Percentiles rank a stretch among this genome's conserved stretches.
Evolutionary conservation across 306 rosid genomes (phyloP).

Genomic region (Trichosanthes cucumerina): DNA sequence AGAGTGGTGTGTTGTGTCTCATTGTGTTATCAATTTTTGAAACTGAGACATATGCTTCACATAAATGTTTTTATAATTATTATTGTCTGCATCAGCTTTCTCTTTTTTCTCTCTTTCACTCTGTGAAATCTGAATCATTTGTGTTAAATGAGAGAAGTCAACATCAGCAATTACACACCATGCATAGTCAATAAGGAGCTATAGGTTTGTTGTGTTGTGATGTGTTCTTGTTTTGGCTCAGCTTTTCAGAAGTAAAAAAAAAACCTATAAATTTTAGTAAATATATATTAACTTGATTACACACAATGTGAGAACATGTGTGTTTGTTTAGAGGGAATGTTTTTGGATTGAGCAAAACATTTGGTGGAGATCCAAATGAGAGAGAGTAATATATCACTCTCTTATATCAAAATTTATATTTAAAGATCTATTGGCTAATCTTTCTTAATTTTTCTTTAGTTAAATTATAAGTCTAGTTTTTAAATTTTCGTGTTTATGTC

Average conservation of each 20-base stretch:
- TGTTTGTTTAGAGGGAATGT: neutral
- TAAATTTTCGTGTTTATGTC: too few relatives aligned
- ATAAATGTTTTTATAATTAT: neutral
- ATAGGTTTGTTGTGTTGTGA: neutral
- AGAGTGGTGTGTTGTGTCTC: conserved; percentile 17
- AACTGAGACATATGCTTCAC: conserved; percentile 28
- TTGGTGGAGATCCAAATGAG: neutral
- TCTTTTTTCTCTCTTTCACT: neutral
- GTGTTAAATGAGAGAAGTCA: conserved; percentile 32
- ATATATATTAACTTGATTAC: neutral
- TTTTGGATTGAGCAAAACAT: neutral
- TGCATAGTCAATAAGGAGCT: neutral
- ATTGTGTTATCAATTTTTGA: conserved; percentile 30
- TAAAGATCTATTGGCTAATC: too few relatives aligned
- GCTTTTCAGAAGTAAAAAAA: neutral
- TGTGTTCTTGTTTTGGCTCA: neutral
- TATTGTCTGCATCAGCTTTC: neutral
- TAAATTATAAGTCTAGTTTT: too few relatives aligned
- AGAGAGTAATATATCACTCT: too few relatives aligned
- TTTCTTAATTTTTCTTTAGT: too few relatives aligned
- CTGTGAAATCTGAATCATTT: conserved; percentile 28
- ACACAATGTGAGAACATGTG: neutral
- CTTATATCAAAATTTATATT: too few relatives aligned
- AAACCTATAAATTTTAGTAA: neutral
- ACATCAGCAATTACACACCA: conserved; percentile 35